Percentiles rank a stretch among this genome's conserved stretches.
phyloP scores from a whole-genome alignment of 768 basidiomycete genomes.

The Phallus indusiatus region DNA sequence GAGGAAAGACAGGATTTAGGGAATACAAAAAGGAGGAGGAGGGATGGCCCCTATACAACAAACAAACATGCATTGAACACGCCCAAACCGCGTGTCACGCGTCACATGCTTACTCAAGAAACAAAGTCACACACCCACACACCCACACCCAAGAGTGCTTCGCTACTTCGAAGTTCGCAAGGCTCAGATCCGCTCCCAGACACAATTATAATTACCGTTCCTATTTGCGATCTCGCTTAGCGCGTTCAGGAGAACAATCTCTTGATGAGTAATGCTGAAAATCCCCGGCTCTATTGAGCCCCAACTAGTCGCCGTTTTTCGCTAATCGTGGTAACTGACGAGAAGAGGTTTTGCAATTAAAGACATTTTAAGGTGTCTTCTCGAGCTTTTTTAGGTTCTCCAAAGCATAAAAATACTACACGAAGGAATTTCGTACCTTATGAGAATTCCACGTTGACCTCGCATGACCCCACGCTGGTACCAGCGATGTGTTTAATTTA shows the following conservation, averaged over 20 bases:
- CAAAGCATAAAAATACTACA: background rate
- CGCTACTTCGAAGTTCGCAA: background rate
- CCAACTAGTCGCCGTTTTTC: background rate
- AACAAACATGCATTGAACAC: slow-evolving; percentile 9
- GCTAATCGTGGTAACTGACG: background rate
- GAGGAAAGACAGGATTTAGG: background rate
- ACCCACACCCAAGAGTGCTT: background rate
- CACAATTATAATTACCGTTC: background rate
- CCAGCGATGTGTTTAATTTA: background rate
- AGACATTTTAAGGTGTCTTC: background rate
- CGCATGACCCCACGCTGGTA: too few relatives aligned
- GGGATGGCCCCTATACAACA: background rate
- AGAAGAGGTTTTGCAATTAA: too few relatives aligned
- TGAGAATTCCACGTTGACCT: background rate
- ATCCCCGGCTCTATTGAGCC: background rate
- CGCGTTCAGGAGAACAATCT: too few relatives aligned
- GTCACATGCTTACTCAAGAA: background rate
- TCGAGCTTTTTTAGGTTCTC: background rate
- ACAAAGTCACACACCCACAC: background rate
- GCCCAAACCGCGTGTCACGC: slow-evolving; percentile 7
- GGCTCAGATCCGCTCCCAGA: background rate
- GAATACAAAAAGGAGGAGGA: background rate
- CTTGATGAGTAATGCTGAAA: background rate
- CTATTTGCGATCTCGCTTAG: background rate
- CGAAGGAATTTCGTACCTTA: background rate